Evolutionary conservation across 1,139 yeast species (phyloP).

Genomic region (Lipomyces yarrowii): DNA sequence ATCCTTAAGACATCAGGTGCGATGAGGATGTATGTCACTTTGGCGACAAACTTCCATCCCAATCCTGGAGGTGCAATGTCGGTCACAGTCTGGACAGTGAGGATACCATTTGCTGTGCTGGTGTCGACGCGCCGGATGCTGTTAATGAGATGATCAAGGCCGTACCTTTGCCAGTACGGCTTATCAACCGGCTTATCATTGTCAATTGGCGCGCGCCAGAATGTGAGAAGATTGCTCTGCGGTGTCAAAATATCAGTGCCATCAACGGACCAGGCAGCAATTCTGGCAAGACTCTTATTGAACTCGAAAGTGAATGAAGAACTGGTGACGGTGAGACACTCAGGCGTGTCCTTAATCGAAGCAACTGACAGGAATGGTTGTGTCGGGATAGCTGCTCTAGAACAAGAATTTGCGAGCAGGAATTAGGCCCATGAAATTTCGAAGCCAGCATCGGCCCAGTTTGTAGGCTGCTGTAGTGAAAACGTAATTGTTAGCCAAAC

Average conservation of each 20-base stretch:
- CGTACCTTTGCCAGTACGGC: slow-evolving; percentile 34
- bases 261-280: slow-evolving; percentile 31
- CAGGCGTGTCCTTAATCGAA: slow-evolving; percentile 14
- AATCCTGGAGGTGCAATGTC: slow-evolving; percentile 20
- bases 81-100: slow-evolving; percentile 7
- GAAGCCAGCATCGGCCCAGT: slow-evolving; percentile 38
- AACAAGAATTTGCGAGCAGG: neutral
- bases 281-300: slow-evolving; percentile 30
- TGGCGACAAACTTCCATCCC: slow-evolving; percentile 20
- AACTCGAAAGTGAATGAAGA: slow-evolving; percentile 23
- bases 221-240: slow-evolving; percentile 33
- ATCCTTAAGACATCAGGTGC: slow-evolving; percentile 8
- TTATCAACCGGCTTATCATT: slow-evolving; percentile 39
- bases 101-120: neutral
- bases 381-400: neutral
- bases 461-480: slow-evolving; percentile 24
- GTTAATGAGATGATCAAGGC: slow-evolving; percentile 31
- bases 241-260: slow-evolving; percentile 27
- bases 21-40: slow-evolving; percentile 14
- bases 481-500: slow-evolving; percentile 33
- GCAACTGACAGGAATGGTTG: slow-evolving; percentile 3
- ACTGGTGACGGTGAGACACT: slow-evolving; percentile 1
- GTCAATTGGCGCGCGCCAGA: slow-evolving; percentile 46
- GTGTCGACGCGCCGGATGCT: slow-evolving; percentile 23
- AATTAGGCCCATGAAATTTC: slow-evolving; percentile 41